phyloP scores from a whole-genome alignment of 1,284 basidiomycete genomes.

The Cryptococcus sp. region DNA sequence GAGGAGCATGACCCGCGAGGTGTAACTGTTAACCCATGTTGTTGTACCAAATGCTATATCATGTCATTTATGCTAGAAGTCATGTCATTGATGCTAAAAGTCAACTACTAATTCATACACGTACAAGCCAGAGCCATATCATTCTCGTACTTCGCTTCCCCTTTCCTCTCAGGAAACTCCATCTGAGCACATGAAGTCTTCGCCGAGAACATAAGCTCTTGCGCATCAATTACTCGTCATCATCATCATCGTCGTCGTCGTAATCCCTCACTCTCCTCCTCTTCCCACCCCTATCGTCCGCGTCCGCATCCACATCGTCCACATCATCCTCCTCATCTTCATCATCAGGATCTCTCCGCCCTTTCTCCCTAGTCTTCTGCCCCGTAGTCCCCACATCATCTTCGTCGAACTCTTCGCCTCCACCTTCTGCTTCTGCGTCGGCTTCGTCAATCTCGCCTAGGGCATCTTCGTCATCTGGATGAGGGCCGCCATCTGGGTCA shows the following conservation, averaged over 20 bases:
- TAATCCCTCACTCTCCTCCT: conserved; percentile 22
- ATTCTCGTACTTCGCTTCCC: not conserved
- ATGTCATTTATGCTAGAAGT: not conserved
- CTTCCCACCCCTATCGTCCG: conserved; percentile 20
- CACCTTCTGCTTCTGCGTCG: conserved; percentile 63
- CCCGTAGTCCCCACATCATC: conserved; percentile 9
- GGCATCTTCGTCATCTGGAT: conserved; percentile 23
- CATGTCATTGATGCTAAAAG: not conserved
- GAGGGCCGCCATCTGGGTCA: conserved; percentile 17
- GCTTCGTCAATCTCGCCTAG: conserved; percentile 20
- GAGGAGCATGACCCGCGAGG: no score
- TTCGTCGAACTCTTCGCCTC: conserved; percentile 13
- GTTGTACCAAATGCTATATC: conserved; percentile 12
- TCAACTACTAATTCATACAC: no score
- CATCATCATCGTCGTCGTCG: conserved; percentile 30
- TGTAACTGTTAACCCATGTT: not conserved
- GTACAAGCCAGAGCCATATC: no score
- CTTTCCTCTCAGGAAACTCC: not conserved
- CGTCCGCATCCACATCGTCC: conserved; percentile 57
- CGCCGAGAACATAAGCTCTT: no score
- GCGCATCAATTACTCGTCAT: conserved; percentile 14
- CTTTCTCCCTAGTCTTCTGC: conserved; percentile 12
- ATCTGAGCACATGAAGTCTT: no score
- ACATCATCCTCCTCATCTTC: conserved; percentile 66
- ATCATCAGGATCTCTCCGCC: conserved; percentile 49